Evolutionary conservation across 305 asterid species (phyloP), one percentile per base, ranked within the genome.

Genomic region (Fraxinus latifolia): DNA sequence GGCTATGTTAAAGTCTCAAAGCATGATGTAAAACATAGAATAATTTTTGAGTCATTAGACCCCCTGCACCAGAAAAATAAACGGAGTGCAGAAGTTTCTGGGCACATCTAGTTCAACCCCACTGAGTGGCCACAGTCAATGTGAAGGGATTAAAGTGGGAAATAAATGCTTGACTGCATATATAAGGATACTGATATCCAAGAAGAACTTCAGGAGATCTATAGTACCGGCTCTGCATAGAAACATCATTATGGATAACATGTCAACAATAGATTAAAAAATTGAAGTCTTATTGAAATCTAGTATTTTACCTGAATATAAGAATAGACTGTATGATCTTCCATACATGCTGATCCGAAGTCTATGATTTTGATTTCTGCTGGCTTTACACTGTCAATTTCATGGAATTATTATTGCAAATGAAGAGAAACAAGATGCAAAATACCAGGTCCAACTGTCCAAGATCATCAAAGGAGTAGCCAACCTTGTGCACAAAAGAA

Each of bases 151-250:
- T 82, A 68, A 75, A 79, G 80, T 33, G 62, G 77, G 73, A 68
- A 17, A 68, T 34, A 68, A 79, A 72, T 25, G 25, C 42, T 14
- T 80, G 39, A 83, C 76, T 76, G 72, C 74, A 83, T 42, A 85
- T 84, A 53, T 44, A 77, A 90, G 99, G 99, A 94, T 96, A 96
- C 98, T 94, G 98, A 89, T 94, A 96, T 62, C 98, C 99, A 85
- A 96, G 99, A 82, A 96, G 95, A 83, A 96, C 98, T 91, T 96
- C 99, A 81, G 99, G 99, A 78, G 98, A 96, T 91, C 98, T 88
- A 72, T 96, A 96, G 91, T 96, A 96, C 79, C 99, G 95, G 87
- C 98, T 94, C 99, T 94, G 98, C 90, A 83, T 76, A 85, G 79
- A 90, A 79, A 83, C 77, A 87, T 82, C 72, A 78, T 42, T 11